phyloP scores from a whole-genome alignment of 2,329 filamentous ascomycete species.

The Teratosphaeria destructans region DNA sequence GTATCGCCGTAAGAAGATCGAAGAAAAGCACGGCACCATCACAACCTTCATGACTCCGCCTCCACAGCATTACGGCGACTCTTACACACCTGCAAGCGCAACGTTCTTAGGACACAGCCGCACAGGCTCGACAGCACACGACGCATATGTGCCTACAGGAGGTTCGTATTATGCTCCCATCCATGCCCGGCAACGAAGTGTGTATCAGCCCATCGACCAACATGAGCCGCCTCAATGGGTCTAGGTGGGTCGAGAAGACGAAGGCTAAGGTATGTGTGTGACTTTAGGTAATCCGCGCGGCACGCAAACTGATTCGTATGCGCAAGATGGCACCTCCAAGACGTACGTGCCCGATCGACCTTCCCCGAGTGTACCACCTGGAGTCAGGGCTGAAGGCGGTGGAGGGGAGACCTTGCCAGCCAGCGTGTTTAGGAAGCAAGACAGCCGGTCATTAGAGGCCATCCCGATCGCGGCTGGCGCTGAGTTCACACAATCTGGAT shows the following conservation, averaged over 20 bases:
- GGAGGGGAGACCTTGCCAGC: neutral
- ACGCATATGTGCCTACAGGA: conserved; percentile 19
- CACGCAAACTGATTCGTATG: neutral
- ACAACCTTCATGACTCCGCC: conserved; percentile 9
- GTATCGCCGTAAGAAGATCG: conserved; percentile 12
- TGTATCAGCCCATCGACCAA: conserved; percentile 13
- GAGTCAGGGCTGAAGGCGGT: neutral
- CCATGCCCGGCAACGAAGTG: conserved; percentile 18
- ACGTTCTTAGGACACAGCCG: conserved; percentile 9
- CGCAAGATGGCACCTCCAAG: neutral
- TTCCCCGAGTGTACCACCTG: neutral
- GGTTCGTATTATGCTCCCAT: conserved; percentile 17
- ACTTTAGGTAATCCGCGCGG: conserved; percentile 4
- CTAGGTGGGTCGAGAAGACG: conserved; percentile 3
- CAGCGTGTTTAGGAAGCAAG: conserved; percentile 4
- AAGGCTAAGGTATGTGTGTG: conserved; percentile 13
- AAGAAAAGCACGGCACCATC: conserved; percentile 11
- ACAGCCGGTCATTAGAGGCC: neutral
- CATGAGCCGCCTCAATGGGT: conserved; percentile 10
- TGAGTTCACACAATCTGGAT: conserved; percentile 2
- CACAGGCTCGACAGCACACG: conserved; percentile 15
- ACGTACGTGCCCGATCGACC: neutral
- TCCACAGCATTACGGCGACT: conserved; percentile 2
- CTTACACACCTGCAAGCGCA: neutral
- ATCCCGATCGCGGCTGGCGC: conserved; percentile 8